Base-by-base conservation (phyloP, 2,329 filamentous ascomycete species). In the Aurifilum marmelostoma region DNA sequence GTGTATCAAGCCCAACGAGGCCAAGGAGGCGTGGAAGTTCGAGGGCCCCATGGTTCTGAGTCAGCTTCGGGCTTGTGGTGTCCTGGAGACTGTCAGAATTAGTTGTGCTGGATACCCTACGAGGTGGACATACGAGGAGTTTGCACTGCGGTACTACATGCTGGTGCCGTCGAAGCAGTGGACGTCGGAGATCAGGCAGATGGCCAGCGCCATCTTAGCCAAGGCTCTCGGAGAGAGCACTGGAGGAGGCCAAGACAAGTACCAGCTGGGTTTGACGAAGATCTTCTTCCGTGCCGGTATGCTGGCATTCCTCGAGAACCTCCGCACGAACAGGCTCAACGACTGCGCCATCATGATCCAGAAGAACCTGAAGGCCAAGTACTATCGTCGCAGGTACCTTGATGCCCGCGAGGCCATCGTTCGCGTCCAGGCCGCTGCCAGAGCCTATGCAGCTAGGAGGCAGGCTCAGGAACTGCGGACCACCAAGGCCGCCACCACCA, bases 231-330 rank as follows among this genome's bases (percentile, higher is more conserved):
- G 93, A 68, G 89, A 92, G 71, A 89, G 89, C 74, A 92, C 86
- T 58, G 89, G 88, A 70, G 88, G 91, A 74, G 91, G 91, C 62
- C 82, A 90, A 66, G 96, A 98, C 83, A 99, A 97, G 81, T 99
- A 98, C 78, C 96, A 99, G 82, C 88, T 99, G 73, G 96, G 96
- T 82, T 85, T 98, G 73, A 98, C 95, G 65, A 99, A 99, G 84
- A 97, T 99, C 78, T 99, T 99, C 84, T 99, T 99, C 89, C 92
- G 96, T 71, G 96, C 96, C 67, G 96, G 96, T 80, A 99, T 99
- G 96, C 90, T 99, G 75, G 96, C 96, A 8, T 97, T 97, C 83
- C 84, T 99, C 64, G 96, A 99, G 82, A 97, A 97, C 74, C 85
- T 97, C 73, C 90, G 96, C 69, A 97, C 96, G 16, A 93, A 87